Evolutionary conservation across 2,329 filamentous ascomycete species (phyloP).

Genomic region (Emmonsia crescens): DNA sequence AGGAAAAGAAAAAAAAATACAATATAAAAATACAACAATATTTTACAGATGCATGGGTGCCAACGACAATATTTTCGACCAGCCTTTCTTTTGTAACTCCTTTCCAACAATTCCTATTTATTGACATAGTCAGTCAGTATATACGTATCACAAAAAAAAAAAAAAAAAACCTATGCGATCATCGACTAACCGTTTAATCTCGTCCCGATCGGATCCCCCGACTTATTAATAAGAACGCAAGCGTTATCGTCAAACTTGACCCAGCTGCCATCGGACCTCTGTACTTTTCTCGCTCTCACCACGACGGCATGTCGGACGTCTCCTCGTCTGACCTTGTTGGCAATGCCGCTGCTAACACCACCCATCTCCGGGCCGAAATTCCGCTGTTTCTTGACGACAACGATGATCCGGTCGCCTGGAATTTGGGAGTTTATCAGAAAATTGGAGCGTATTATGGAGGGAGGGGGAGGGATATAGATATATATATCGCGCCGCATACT

Average conservation of each 20-base stretch:
- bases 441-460: background rate
- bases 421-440: background rate
- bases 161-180: background rate
- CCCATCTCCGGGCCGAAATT: slow-evolving; percentile 60
- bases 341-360: slow-evolving; percentile 60
- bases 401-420: slow-evolving; percentile 86
- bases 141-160: background rate
- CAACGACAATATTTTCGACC: slow-evolving; percentile 96
- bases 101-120: slow-evolving; percentile 65
- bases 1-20: background rate
- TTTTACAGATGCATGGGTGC: slow-evolving; percentile 68
- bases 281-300: slow-evolving; percentile 79
- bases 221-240: slow-evolving; percentile 93
- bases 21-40: slow-evolving; percentile 14
- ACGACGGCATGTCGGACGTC: slow-evolving; percentile 95
- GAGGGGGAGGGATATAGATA: background rate
- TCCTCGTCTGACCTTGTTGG: slow-evolving; percentile 90
- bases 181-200: slow-evolving; percentile 61
- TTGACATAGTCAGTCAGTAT: slow-evolving; percentile 13
- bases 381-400: slow-evolving; percentile 94
- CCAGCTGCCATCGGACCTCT: slow-evolving; percentile 77
- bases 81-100: slow-evolving; percentile 83
- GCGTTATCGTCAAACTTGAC: slow-evolving; percentile 97
- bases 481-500: slow-evolving; percentile 16
- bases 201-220: slow-evolving; percentile 87